These are phyloP conservation scores for Huntiella omanensis DNA, from an alignment of 2,329 filamentous ascomycete genomes.

Conservation along the genomic window DNA sequence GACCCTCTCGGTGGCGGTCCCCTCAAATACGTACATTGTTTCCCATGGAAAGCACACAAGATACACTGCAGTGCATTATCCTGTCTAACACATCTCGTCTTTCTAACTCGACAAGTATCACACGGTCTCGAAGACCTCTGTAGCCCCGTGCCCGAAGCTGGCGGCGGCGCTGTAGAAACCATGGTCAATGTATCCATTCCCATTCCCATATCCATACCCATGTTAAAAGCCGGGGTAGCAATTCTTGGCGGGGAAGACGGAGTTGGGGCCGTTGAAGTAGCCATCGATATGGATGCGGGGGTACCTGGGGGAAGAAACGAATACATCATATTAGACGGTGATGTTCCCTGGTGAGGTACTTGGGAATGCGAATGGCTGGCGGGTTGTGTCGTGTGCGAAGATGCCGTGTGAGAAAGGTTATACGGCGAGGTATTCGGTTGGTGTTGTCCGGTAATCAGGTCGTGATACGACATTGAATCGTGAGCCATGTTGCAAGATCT, in stretches of 20 bases:
- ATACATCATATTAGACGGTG: slow-evolving; percentile 8
- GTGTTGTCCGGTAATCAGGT: slow-evolving; percentile 1
- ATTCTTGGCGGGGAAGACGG: neutral
- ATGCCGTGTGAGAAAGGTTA: neutral
- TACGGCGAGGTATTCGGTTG: neutral
- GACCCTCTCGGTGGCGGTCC: slow-evolving; percentile 18
- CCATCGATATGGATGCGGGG: neutral
- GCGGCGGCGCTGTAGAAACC: slow-evolving; percentile 1
- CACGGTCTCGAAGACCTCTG: slow-evolving; percentile 26
- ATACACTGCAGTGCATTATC: slow-evolving; percentile 40
- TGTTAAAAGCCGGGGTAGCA: neutral
- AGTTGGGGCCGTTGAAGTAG: neutral
- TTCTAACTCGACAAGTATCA: slow-evolving; percentile 46
- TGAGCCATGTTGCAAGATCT: slow-evolving; percentile 2
- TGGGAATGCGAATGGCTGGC: neutral
- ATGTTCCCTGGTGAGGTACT: neutral
- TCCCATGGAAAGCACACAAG: slow-evolving; percentile 46
- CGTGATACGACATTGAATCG: slow-evolving; percentile 3
- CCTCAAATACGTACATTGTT: slow-evolving; percentile 45
- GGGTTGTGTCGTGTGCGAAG: neutral
- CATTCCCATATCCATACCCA: slow-evolving; percentile 6
- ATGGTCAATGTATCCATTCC: slow-evolving; percentile 1
- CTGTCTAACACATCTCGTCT: slow-evolving; percentile 46
- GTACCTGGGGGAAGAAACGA: slow-evolving; percentile 5
- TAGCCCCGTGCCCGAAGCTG: neutral